Evolutionary conservation across 2,329 filamentous ascomycete species (phyloP).

Genomic region (Triangularia setosa): DNA sequence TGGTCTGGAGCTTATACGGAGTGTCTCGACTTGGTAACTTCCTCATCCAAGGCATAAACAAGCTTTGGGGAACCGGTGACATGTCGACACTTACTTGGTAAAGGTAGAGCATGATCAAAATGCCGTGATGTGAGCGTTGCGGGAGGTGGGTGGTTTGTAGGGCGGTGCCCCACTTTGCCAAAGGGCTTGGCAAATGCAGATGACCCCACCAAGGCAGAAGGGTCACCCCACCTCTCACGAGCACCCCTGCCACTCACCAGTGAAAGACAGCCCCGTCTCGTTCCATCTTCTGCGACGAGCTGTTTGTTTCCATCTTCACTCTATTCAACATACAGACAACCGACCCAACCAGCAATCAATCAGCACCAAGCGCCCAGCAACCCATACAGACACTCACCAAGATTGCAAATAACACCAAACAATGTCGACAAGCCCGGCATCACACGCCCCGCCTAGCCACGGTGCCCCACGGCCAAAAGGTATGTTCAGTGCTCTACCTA

Average conservation of each 20-base stretch:
- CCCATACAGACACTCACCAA: neutral
- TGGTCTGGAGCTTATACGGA: neutral
- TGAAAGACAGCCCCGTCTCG: neutral
- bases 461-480: conserved; percentile 45
- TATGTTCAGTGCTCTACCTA: conserved; percentile 26
- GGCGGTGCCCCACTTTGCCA: neutral
- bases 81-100: too few relatives aligned
- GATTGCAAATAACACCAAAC: neutral
- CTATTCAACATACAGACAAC: neutral
- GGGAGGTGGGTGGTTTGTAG: too few relatives aligned
- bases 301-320: neutral
- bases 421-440: conserved; percentile 29
- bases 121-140: neutral
- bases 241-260: neutral
- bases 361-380: neutral
- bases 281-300: neutral
- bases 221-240: neutral
- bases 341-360: neutral
- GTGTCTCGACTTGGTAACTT: too few relatives aligned
- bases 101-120: too few relatives aligned
- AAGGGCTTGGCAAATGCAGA: neutral
- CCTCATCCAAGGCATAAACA: too few relatives aligned
- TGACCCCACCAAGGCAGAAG: neutral
- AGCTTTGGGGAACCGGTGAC: too few relatives aligned
- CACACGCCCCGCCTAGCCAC: conserved; percentile 41